Base-by-base conservation (phyloP, 23 red algal genomes). In the Rhodosorus marinus region DNA sequence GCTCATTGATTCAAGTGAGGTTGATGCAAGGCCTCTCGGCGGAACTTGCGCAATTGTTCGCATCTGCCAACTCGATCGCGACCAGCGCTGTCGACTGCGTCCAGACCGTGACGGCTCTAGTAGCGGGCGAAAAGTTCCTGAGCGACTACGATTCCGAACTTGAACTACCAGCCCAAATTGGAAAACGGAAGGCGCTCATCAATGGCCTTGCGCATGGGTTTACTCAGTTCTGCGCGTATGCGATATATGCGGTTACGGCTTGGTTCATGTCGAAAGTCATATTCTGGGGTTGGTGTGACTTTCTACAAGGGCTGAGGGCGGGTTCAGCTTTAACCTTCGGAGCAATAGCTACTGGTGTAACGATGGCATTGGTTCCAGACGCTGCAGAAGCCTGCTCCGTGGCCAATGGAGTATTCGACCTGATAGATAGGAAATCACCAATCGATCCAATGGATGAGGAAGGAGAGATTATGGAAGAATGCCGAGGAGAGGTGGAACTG, bases 61-160 rank as follows among this genome's bases (percentile, higher is more conserved):
- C 43, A 17, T 46, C 46, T n/a, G 82, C 82, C 22, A 73, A 73
- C 31, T 60, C 70, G 26, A 64, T 77, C 11, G 67, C 69, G 49
- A 79, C 82, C 22, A 73, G 80, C 47, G 69, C 71, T 33, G 66
- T 90, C 8, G 72, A 77, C 32, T 79, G 80, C 53, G 65, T 54
- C 29, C 70, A 70, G 14, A 90, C 82, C 6, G 74, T 79, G 26
- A 90, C 63, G 6, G 55, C 70, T 6, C 54, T 79, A 33, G 72
- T 71, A 26, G 62, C 63, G n/a, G 67, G 80, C 56, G 67, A 75
- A 29, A 33, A 77, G 33, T 77, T 79, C 59, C 68, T 79, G 15
- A 48, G 70, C 11, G 50, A 65, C 40, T 90, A 75, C 52, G 60
- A 62, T 27, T 55, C 71, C 5, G 57, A 63, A 25, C 31, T 90